Evolutionary conservation across 2,329 filamentous ascomycete species (phyloP).

Genomic region (Blumeriella jaapii): DNA sequence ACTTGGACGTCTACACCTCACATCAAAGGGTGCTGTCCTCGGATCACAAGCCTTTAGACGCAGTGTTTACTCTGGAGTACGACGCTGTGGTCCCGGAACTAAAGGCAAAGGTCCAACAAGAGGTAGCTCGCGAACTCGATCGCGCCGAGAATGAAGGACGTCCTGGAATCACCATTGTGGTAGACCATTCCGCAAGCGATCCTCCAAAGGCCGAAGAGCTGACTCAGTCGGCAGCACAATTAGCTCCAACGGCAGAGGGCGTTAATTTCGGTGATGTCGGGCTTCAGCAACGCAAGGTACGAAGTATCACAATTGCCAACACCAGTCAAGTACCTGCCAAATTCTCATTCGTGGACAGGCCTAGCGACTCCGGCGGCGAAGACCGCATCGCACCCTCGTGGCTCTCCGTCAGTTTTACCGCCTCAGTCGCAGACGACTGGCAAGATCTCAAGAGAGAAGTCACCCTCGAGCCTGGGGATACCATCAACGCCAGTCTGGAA

Average conservation of each 20-base stretch:
- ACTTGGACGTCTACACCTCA: slow-evolving; percentile 61
- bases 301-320: slow-evolving; percentile 77
- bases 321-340: slow-evolving; percentile 73
- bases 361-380: slow-evolving; percentile 44
- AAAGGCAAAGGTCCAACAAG: slow-evolving; percentile 72
- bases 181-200: slow-evolving; percentile 43
- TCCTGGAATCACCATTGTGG: slow-evolving; percentile 70
- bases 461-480: slow-evolving; percentile 74
- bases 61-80: slow-evolving; percentile 74
- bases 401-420: slow-evolving; percentile 57
- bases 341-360: slow-evolving; percentile 69
- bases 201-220: slow-evolving; percentile 10
- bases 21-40: slow-evolving; percentile 86
- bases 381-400: slow-evolving; percentile 44
- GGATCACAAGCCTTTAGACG: slow-evolving; percentile 86
- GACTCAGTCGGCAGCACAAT: slow-evolving; percentile 22
- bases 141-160: slow-evolving; percentile 84
- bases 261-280: slow-evolving; percentile 70
- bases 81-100: slow-evolving; percentile 77
- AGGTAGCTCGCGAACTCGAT: slow-evolving; percentile 81
- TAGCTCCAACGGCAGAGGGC: slow-evolving; percentile 34
- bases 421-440: slow-evolving; percentile 31
- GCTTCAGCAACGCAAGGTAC: slow-evolving; percentile 54
- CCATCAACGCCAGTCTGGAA: slow-evolving; percentile 57
- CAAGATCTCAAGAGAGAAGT: slow-evolving; percentile 31